These are phyloP conservation scores for Chiua virens DNA, from an alignment of 768 basidiomycete genomes.

Conservation along the genomic window DNA sequence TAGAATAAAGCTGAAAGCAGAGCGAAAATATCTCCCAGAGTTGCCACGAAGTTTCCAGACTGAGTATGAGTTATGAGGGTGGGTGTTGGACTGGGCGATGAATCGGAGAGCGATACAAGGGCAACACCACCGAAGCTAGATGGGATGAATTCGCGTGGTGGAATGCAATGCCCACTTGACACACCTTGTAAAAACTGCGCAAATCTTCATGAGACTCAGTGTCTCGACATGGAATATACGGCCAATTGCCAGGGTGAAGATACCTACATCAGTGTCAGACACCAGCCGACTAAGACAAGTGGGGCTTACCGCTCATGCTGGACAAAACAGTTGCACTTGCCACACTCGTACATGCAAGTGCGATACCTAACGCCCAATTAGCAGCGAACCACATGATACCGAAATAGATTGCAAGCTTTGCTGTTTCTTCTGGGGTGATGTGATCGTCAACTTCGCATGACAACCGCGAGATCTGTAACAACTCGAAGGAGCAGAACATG, in stretches of 20 bases:
- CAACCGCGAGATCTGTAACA: slow-evolving; percentile 7
- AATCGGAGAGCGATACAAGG: slow-evolving; percentile 86
- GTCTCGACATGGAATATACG: slow-evolving; percentile 79
- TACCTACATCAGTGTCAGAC: slow-evolving; percentile 51
- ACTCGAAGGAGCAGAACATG: background rate
- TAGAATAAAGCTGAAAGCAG: slow-evolving; percentile 87
- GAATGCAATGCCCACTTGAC: slow-evolving; percentile 7
- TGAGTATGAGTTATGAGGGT: slow-evolving; percentile 8
- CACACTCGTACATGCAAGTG: slow-evolving; percentile 85
- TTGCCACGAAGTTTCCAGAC: slow-evolving; percentile 28
- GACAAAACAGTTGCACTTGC: slow-evolving; percentile 90
- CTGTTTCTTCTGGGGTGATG: slow-evolving; percentile 69
- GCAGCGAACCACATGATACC: slow-evolving; percentile 93
- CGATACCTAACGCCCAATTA: slow-evolving; percentile 87
- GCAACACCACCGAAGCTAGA: slow-evolving; percentile 77
- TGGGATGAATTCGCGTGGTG: slow-evolving; percentile 5
- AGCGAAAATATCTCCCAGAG: slow-evolving; percentile 78
- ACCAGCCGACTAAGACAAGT: background rate
- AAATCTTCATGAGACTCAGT: slow-evolving; percentile 68
- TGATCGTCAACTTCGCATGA: slow-evolving; percentile 29
- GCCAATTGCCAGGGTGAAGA: slow-evolving; percentile 89
- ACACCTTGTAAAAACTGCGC: slow-evolving; percentile 79
- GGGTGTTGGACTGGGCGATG: slow-evolving; percentile 29
- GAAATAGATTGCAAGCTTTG: slow-evolving; percentile 73
- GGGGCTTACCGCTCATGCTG: slow-evolving; percentile 76